A percentile compares a stretch with the other conserved stretches of the same genome.
These are phyloP conservation scores for Cladophialophora yegresii DNA, from an alignment of 2,329 filamentous ascomycete genomes.

Conservation along the genomic window DNA sequence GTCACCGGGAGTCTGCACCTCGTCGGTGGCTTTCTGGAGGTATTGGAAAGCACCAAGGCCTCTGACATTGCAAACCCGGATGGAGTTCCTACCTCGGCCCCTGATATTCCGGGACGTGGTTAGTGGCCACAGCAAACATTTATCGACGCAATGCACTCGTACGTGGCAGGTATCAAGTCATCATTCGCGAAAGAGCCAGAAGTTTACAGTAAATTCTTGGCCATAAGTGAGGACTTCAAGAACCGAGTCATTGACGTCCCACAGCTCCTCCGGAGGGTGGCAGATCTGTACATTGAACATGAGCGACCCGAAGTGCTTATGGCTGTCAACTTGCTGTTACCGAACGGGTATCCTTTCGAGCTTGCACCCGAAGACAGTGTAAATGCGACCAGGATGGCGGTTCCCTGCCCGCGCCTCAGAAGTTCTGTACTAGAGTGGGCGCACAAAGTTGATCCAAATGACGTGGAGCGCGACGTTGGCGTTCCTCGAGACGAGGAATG, in stretches of 20 bases:
- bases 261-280: neutral
- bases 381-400: too few species aligned
- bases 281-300: neutral
- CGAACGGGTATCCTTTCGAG: neutral
- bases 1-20: conserved; percentile 84
- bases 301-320: neutral
- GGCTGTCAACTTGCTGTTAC: neutral
- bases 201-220: neutral
- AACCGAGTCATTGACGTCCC: neutral
- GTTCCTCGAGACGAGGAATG: neutral
- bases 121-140: neutral
- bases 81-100: neutral
- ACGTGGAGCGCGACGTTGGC: neutral
- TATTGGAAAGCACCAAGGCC: conserved; percentile 56
- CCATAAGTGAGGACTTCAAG: neutral
- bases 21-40: conserved; percentile 74
- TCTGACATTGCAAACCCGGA: neutral
- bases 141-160: neutral
- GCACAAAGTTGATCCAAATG: neutral
- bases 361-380: neutral
- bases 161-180: neutral
- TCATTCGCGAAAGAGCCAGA: neutral
- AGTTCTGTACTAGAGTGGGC: neutral
- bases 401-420: neutral
- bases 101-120: neutral